Base-by-base conservation (phyloP, 2,329 filamentous ascomycete genomes). In the Clarireedia paspali region DNA sequence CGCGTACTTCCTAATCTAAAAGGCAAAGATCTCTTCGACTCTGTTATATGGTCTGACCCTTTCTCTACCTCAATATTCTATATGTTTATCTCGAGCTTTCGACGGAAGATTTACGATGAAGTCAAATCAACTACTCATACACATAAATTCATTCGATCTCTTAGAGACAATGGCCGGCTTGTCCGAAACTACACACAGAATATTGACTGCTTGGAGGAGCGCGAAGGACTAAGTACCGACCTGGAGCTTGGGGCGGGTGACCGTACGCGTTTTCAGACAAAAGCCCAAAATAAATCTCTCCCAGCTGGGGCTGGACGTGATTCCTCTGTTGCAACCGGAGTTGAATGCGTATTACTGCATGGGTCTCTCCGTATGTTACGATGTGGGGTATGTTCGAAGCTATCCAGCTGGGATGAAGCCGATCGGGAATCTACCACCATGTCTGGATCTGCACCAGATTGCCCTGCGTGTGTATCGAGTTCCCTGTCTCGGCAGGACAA, bases 141-240 rank as follows among this genome's bases (percentile, higher is more conserved):
- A 1, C 85, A 89, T 70, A 80, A 79, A 55, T 88, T 89, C 66
- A 84, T 89, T 62, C 78, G 80, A 45, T 79, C 83, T 36, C 74
- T 89, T 5, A 77, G 84, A 46, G 83, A 88, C 65, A 77, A 80
- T 4, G 83, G 84, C 3, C 85, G 86, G 60, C 74, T 89, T 5
- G 83, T 88, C 34, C 75, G 85, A 40, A 87, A 85, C 64, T 89
- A 89, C 64, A 89, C 85, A 0, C 85, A 89, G 62, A 89, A 89
- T 60, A 89, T 89, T 61, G 85, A 89, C 62, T 82, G 83, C 59
- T 80, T 89, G 6, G 86, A 89, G 66, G 82, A 84, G 64, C 83
- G 85, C 56, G 83, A 87, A 45, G 85, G 85, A 3, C 73, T 89
- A 3, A 81, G 77, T 15, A 87, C 83, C 0, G 78, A 83, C 53